These are phyloP conservation scores for Rhodotorula sp. DNA, from an alignment of 1,284 basidiomycete species.

Conservation along the genomic window DNA sequence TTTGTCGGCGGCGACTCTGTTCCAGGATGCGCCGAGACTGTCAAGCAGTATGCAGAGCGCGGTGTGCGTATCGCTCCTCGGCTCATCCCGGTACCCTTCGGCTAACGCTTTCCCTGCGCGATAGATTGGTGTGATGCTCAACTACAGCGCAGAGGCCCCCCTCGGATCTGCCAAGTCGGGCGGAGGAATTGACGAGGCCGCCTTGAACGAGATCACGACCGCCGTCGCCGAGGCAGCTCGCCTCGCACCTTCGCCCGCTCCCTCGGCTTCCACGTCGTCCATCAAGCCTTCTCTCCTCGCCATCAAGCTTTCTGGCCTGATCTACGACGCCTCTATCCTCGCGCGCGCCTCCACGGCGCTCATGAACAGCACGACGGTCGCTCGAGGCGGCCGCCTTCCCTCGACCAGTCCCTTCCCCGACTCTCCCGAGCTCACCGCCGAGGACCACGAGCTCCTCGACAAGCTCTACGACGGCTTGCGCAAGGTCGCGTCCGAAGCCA, in stretches of 20 bases:
- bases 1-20: slow-evolving; percentile 43
- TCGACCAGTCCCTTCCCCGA: slow-evolving; percentile 30
- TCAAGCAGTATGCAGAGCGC: slow-evolving; percentile 27
- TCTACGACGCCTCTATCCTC: slow-evolving; percentile 41
- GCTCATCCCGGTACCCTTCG: background rate
- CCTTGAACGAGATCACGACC: slow-evolving; percentile 29
- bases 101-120: background rate
- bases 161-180: slow-evolving; percentile 23
- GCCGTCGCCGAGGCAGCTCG: slow-evolving; percentile 38
- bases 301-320: slow-evolving; percentile 44
- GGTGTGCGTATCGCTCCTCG: slow-evolving; percentile 20
- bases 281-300: slow-evolving; percentile 42
- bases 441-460: slow-evolving; percentile 38
- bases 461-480: slow-evolving; percentile 38
- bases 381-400: slow-evolving; percentile 16
- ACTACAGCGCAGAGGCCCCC: slow-evolving; percentile 44
- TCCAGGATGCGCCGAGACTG: slow-evolving; percentile 33
- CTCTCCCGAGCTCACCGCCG: slow-evolving; percentile 32
- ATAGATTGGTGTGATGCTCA: slow-evolving; percentile 43
- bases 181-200: slow-evolving; percentile 25
- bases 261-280: background rate
- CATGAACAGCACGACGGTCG: slow-evolving; percentile 15
- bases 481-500: slow-evolving; percentile 32
- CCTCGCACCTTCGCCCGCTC: slow-evolving; percentile 16
- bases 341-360: slow-evolving; percentile 42